phyloP scores from a whole-genome alignment of 768 basidiomycete genomes.

The Agaricus bisporus region DNA sequence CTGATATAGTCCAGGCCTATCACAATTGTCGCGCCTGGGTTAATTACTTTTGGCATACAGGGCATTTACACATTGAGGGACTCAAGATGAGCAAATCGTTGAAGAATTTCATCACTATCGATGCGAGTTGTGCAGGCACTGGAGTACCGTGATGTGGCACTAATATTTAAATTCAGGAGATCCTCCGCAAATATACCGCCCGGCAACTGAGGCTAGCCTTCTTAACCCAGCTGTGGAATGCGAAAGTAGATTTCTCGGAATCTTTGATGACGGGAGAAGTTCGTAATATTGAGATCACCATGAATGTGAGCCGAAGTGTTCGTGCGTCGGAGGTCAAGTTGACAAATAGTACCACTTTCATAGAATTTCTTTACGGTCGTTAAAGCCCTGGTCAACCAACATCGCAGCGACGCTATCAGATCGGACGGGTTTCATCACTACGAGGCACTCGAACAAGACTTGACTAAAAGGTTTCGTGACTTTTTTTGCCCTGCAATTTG shows the following conservation, averaged over 20 bases:
- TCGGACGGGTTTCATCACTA: constrained; percentile 64
- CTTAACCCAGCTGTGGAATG: constrained; percentile 86
- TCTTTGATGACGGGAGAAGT: constrained; percentile 87
- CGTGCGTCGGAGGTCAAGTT: not conserved
- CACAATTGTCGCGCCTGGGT: constrained; percentile 93
- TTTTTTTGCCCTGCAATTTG: not conserved
- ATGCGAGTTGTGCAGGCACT: constrained; percentile 41
- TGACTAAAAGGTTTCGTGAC: constrained; percentile 52
- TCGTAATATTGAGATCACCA: constrained; percentile 69
- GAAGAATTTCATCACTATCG: constrained; percentile 98
- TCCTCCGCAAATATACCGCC: constrained; percentile 73
- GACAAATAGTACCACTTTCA: constrained; percentile 11
- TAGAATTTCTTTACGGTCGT: constrained; percentile 93
- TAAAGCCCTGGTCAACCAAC: constrained; percentile 70
- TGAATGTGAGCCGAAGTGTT: constrained; percentile 60
- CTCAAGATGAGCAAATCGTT: constrained; percentile 99
- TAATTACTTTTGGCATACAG: constrained; percentile 98
- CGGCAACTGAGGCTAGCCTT: constrained; percentile 91
- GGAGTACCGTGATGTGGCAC: not conserved
- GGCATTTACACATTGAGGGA: constrained; percentile 96
- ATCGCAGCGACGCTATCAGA: constrained; percentile 36
- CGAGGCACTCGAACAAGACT: constrained; percentile 58
- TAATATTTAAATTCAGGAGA: constrained; percentile 51
- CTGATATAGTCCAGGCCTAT: constrained; percentile 59
- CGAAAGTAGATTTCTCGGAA: constrained; percentile 92